These are phyloP conservation scores for Tolypocladium endophyticum DNA, from an alignment of 2,329 filamentous ascomycete species.

Conservation along the genomic window DNA sequence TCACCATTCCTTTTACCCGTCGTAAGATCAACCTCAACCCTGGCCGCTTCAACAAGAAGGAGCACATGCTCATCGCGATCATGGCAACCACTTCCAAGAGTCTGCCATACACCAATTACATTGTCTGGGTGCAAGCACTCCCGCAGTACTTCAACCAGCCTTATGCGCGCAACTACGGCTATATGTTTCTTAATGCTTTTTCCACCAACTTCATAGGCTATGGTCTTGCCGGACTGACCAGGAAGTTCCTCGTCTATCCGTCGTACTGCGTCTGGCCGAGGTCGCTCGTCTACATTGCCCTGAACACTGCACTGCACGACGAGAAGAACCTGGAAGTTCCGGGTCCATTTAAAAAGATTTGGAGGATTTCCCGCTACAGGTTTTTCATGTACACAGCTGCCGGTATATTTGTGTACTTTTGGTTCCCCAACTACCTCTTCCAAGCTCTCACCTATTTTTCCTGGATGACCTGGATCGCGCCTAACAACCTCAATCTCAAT, in stretches of 20 bases:
- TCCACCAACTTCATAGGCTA: slow-evolving; percentile 46
- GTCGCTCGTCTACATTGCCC: slow-evolving; percentile 36
- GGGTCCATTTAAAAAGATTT: slow-evolving; percentile 20
- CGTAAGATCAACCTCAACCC: slow-evolving; percentile 30
- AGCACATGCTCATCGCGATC: slow-evolving; percentile 45
- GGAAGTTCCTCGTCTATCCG: slow-evolving; percentile 41
- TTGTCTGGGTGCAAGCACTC: slow-evolving; percentile 38
- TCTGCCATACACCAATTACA: slow-evolving; percentile 36
- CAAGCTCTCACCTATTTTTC: slow-evolving; percentile 34
- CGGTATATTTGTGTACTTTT: slow-evolving; percentile 42
- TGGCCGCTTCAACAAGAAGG: slow-evolving; percentile 42
- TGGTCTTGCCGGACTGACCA: slow-evolving; percentile 38
- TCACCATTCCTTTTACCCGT: slow-evolving; percentile 27
- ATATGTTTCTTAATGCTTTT: slow-evolving; percentile 38
- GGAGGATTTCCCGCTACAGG: slow-evolving; percentile 30
- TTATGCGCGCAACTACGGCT: slow-evolving; percentile 35
- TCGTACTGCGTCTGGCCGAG: slow-evolving; percentile 43
- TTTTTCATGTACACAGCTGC: slow-evolving; percentile 34
- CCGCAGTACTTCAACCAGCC: slow-evolving; percentile 39
- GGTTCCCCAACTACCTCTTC: slow-evolving; percentile 43
- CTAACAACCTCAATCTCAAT: slow-evolving; percentile 25
- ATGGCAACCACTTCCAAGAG: slow-evolving; percentile 43
- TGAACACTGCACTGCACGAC: slow-evolving; percentile 37
- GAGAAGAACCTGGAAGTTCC: slow-evolving; percentile 19
- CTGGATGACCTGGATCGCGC: slow-evolving; percentile 44